These are phyloP conservation scores for Nitzschia sp. DNA, from an alignment of 108 stramenopile genomes.

Conservation along the genomic window DNA sequence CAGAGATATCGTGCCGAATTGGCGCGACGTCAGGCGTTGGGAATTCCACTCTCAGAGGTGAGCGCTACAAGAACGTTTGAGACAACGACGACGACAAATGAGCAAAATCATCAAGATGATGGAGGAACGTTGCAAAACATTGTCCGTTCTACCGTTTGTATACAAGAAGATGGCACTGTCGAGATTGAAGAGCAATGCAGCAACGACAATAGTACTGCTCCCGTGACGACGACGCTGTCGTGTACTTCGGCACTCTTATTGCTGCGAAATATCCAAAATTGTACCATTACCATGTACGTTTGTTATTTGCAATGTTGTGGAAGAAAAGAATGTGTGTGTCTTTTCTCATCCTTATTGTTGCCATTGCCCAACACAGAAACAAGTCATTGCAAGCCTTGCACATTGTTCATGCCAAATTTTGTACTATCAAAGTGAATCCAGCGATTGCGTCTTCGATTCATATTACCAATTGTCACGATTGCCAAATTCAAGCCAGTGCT, in stretches of 20 bases:
- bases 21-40: conserved; percentile 5
- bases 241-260: background rate
- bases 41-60: background rate
- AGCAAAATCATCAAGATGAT: conserved; percentile 1
- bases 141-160: conserved; percentile 1
- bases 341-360: background rate
- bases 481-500: conserved; percentile 1
- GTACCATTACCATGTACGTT: conserved; percentile 9
- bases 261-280: conserved; percentile 3
- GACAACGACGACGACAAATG: background rate
- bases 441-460: conserved; percentile 30
- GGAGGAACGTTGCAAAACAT: conserved; percentile 2
- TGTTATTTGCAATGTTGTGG: background rate
- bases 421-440: background rate
- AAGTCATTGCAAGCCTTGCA: conserved; percentile 12
- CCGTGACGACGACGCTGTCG: background rate
- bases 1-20: conserved; percentile 43
- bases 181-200: background rate
- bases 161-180: conserved; percentile 3
- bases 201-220: no score
- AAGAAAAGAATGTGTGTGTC: background rate
- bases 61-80: background rate
- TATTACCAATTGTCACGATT: conserved; percentile 30
- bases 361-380: conserved; percentile 2
- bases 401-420: background rate